A percentile compares a stretch with the other conserved stretches of the same genome.
phyloP scores from a whole-genome alignment of 2,329 filamentous ascomycete genomes.

The Ascomycota sp. region DNA sequence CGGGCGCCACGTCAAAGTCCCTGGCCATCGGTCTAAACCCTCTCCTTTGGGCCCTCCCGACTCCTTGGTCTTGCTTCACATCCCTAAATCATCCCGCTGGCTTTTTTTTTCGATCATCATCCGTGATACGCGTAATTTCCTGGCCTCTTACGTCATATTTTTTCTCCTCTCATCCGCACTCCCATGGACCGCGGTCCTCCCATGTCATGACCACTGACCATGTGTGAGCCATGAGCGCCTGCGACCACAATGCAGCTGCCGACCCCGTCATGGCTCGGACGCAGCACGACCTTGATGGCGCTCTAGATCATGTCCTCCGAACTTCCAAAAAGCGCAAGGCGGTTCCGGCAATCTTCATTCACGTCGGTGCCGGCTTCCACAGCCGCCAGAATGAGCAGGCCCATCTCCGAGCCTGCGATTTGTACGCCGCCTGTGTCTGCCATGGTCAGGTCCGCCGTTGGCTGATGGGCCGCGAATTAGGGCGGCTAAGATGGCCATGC shows the following conservation, averaged over 20 bases:
- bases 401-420: constrained; percentile 70
- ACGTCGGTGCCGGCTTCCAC: constrained; percentile 89
- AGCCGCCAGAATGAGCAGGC: constrained; percentile 67
- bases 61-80: too few relatives aligned
- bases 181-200: constrained; percentile 1
- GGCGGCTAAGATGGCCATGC: constrained; percentile 70
- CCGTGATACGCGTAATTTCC: too few relatives aligned
- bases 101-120: not conserved
- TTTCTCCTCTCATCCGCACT: constrained; percentile 2
- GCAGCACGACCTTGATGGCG: constrained; percentile 21
- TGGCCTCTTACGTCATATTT: too few relatives aligned
- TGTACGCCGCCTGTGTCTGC: constrained; percentile 29
- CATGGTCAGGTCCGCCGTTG: too few relatives aligned
- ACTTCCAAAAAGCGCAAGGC: constrained; percentile 13
- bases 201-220: constrained; percentile 6
- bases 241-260: constrained; percentile 8
- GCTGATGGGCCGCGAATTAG: constrained; percentile 21
- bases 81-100: not conserved
- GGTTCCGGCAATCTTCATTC: constrained; percentile 69
- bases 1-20: too few relatives aligned
- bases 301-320: constrained; percentile 18
- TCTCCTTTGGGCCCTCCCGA: too few relatives aligned
- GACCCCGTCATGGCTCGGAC: constrained; percentile 25
- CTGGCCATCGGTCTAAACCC: too few relatives aligned
- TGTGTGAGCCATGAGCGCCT: constrained; percentile 15